Evolutionary conservation across 1,139 yeast species (phyloP), one percentile per base, ranked within the genome.

Genomic region (Suhomyces ambrosiae): DNA sequence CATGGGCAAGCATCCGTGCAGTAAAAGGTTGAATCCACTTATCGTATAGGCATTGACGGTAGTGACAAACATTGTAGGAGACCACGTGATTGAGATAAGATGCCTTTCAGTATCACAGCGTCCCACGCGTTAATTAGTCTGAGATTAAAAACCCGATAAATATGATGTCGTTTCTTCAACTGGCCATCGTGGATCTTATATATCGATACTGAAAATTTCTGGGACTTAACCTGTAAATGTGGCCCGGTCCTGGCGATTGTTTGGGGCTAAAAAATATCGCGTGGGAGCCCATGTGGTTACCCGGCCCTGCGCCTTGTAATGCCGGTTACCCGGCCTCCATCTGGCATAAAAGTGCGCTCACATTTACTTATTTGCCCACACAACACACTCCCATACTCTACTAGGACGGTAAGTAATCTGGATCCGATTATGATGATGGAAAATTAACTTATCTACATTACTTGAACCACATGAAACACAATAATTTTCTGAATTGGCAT

Each of bases 391-490:
- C n/a, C n/a, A n/a, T n/a, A n/a, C n/a, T n/a, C n/a, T n/a, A n/a
- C n/a, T n/a, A n/a, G n/a, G n/a, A n/a, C 29, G 9, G 28, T 31
- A 32, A 28, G 37, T 37, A 12, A 8, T 12, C 19, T n/a, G 31
- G n/a, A 9, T 8, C 13, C 32, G 33, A 37, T 40, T 36, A 37
- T 44, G 48, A 46, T 38, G 38, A 39, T 30, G 17, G 16, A 31
- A 13, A 19, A 12, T 25, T 33, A 18, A 41, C 48, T 47, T 47
- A 47, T 47, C 51, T 47, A 47, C 51, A 47, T 47, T 47, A 47
- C 47, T 47, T 47, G 51, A 47, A 19, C 38, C 26, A 23, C 34
- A 22, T 35, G 40, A 39, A 35, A 35, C 23, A 12, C 11, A 16
- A 28, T 27, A 22, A 14, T 15, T 30, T 24, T 39, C 40, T 38